Evolutionary conservation across 1,139 yeast species (phyloP).

Genomic region (Pichia sp.): DNA sequence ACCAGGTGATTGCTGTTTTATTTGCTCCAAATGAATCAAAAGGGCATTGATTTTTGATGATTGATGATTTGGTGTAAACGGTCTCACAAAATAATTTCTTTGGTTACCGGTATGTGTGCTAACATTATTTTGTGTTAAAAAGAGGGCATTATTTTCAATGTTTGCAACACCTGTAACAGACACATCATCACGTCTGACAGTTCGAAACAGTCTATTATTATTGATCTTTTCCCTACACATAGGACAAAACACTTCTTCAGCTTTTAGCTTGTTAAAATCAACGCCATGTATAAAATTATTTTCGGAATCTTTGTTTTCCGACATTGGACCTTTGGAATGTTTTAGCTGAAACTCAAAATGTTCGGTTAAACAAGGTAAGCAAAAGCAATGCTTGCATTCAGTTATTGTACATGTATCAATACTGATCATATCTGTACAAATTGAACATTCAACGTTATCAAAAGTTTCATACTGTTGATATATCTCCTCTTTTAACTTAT

Average conservation of each 20-base stretch:
- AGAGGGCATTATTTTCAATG: constrained; percentile 1
- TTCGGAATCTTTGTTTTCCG: background rate
- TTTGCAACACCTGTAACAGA: background rate
- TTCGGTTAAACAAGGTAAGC: constrained; percentile 65
- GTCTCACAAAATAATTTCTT: constrained; percentile 24
- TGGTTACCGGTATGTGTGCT: constrained; percentile 1
- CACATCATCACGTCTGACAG: constrained; percentile 10
- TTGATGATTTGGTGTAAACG: constrained; percentile 41
- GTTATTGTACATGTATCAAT: constrained; percentile 54
- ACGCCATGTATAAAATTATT: background rate
- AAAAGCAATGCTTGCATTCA: constrained; percentile 75
- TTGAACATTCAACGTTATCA: constrained; percentile 70
- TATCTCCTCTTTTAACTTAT: constrained; percentile 25
- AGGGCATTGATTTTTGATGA: constrained; percentile 77
- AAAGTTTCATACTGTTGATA: constrained; percentile 28
- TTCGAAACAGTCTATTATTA: constrained; percentile 35
- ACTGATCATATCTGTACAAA: constrained; percentile 66
- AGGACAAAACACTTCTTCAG: constrained; percentile 40
- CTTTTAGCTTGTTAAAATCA: constrained; percentile 7
- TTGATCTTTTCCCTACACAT: constrained; percentile 44
- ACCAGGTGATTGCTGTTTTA: constrained; percentile 47
- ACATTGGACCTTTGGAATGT: constrained; percentile 4
- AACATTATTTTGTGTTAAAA: constrained; percentile 10
- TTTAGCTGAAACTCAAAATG: constrained; percentile 40
- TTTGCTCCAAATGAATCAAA: constrained; percentile 44